A percentile compares a stretch with the other conserved stretches of the same genome.
Conservation (phyloP, 306 rosid species). For the Sesbania bispinosa region DNA sequence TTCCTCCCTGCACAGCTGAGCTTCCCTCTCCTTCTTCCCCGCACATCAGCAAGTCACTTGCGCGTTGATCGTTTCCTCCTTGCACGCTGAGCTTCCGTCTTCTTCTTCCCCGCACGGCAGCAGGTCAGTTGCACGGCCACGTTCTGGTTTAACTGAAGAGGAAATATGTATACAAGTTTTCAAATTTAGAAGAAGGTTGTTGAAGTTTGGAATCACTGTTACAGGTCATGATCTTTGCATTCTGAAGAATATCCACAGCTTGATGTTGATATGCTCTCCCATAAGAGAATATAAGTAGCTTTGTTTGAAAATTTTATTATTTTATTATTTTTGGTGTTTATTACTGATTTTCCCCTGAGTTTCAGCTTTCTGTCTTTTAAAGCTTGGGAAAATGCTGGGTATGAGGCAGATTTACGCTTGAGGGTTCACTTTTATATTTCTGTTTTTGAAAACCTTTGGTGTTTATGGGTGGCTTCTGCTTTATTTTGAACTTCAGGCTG, state of each 20-base stretch:
- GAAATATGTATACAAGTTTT: constrained; percentile 24
- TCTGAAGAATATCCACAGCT: constrained; percentile 35
- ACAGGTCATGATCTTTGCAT: constrained; percentile 55
- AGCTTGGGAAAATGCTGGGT: constrained; percentile 22
- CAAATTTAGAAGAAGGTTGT: constrained; percentile 46
- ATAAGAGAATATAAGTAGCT: constrained; percentile 18
- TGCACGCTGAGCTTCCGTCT: no score
- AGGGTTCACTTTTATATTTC: not conserved
- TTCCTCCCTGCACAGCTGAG: no score
- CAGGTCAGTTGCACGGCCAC: no score
- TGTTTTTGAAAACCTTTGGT: constrained; percentile 21
- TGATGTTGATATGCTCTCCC: constrained; percentile 24
- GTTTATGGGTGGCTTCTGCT: not conserved
- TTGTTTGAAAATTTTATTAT: not conserved
- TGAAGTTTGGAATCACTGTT: constrained; percentile 50
- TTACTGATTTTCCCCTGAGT: constrained; percentile 7
- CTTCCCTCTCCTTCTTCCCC: no score
- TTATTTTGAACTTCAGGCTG: constrained; percentile 5
- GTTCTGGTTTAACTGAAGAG: constrained; percentile 36
- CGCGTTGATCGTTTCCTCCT: no score
- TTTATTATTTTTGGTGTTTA: not conserved
- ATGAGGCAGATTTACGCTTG: constrained; percentile 25
- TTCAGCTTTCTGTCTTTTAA: constrained; percentile 33
- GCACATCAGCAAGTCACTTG: no score
- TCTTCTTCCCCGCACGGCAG: no score